A percentile compares a stretch with the other conserved stretches of the same genome.
Conservation (phyloP, 495 filamentous ascomycete species). For the Aspergillus taichungensis region DNA sequence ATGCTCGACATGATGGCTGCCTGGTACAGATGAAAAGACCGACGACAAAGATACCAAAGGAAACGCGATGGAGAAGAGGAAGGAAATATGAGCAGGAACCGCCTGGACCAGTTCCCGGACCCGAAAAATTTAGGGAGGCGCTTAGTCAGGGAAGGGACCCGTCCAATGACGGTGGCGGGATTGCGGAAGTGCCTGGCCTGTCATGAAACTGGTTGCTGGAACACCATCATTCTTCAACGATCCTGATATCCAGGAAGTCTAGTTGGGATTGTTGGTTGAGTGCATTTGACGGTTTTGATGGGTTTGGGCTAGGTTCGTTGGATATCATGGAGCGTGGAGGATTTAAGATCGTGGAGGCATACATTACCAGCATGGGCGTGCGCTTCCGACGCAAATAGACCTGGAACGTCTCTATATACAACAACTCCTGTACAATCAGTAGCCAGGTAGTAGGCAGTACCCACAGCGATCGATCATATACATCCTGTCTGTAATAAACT, state of each 20-base stretch:
- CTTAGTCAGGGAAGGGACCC: conserved; percentile 32
- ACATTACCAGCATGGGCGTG: no score
- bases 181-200: conserved; percentile 24
- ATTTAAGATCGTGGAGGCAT: no score
- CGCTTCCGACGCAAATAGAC: no score
- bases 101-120: conserved; percentile 20
- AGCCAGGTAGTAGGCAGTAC: not conserved
- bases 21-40: conserved; percentile 21
- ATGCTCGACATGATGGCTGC: conserved; percentile 54
- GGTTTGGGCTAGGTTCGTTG: no score
- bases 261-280: not conserved
- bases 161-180: conserved; percentile 29
- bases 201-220: no score
- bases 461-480: not conserved
- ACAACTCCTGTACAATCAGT: no score
- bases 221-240: not conserved
- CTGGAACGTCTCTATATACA: no score
- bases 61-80: conserved; percentile 24
- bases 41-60: conserved; percentile 25
- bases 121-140: conserved; percentile 35
- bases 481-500: not conserved
- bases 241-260: not conserved
- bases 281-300: not conserved
- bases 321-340: no score
- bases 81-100: conserved; percentile 13